These are phyloP conservation scores for Helotiales sp. DNA, from an alignment of 2,329 filamentous ascomycete genomes.

Conservation along the genomic window DNA sequence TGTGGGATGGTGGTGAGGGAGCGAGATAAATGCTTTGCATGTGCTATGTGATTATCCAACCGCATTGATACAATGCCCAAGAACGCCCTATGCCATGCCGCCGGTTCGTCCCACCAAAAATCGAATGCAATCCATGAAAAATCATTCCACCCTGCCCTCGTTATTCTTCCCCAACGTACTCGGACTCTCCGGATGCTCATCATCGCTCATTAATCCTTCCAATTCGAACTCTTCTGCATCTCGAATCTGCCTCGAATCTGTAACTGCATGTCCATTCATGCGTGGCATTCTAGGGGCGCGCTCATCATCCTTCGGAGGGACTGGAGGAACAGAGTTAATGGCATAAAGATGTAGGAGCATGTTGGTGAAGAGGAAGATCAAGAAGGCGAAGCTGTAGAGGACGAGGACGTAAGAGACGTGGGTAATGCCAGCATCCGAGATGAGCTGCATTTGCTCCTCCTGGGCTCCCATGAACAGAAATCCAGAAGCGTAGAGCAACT, in stretches of 20 bases:
- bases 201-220: conserved; percentile 85
- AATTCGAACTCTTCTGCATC: conserved; percentile 95
- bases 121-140: neutral
- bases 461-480: conserved; percentile 98
- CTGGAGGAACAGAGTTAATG: conserved; percentile 46
- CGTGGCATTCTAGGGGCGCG: conserved; percentile 20
- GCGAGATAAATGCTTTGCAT: neutral
- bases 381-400: conserved; percentile 83
- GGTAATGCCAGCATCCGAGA: conserved; percentile 73
- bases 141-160: conserved; percentile 24
- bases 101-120: neutral
- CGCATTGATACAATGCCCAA: neutral
- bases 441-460: conserved; percentile 88
- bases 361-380: conserved; percentile 88
- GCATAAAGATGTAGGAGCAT: conserved; percentile 86
- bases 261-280: conserved; percentile 39
- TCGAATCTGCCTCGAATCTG: conserved; percentile 58
- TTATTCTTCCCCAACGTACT: conserved; percentile 50
- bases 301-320: conserved; percentile 35
- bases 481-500: conserved; percentile 88
- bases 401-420: conserved; percentile 93
- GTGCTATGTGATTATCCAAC: neutral
- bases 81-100: neutral
- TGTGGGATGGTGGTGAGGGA: too few relatives aligned
- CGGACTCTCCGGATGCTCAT: conserved; percentile 59